Conservation (phyloP, 768 basidiomycete genomes). For the Kwoniella heveanensis region DNA sequence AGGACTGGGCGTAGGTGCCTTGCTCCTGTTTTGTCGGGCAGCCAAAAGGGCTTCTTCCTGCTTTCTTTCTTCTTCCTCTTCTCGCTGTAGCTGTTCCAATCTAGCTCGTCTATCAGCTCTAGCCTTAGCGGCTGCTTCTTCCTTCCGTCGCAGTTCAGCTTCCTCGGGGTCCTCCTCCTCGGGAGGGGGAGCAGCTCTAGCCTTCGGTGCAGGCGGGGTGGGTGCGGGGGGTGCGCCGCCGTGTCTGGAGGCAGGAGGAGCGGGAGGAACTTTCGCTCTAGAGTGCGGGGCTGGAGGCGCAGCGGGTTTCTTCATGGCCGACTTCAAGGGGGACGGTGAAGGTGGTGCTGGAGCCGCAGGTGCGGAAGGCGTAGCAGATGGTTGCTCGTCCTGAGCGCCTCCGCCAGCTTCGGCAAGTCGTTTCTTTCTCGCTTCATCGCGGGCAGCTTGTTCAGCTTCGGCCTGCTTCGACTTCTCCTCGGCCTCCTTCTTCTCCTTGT, state of each 20-base stretch:
- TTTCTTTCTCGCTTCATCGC: slow-evolving; percentile 71
- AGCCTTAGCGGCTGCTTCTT: slow-evolving; percentile 71
- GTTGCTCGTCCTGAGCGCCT: slow-evolving; percentile 59
- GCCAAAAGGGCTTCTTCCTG: slow-evolving; percentile 59
- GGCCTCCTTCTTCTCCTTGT: slow-evolving; percentile 83
- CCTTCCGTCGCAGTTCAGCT: slow-evolving; percentile 66
- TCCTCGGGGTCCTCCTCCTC: slow-evolving; percentile 80
- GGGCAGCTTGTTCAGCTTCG: slow-evolving; percentile 76
- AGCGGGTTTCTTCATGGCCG: slow-evolving; percentile 57
- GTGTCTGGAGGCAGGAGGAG: slow-evolving; percentile 15
- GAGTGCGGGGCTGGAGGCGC: slow-evolving; percentile 53
- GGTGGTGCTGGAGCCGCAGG: slow-evolving; percentile 60
- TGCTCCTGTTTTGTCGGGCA: slow-evolving; percentile 37
- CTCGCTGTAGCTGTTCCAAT: slow-evolving; percentile 62
- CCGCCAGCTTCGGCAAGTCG: slow-evolving; percentile 66
- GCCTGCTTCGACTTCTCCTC: slow-evolving; percentile 79
- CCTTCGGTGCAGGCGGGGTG: slow-evolving; percentile 50
- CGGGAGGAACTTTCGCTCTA: slow-evolving; percentile 26
- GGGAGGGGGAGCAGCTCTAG: slow-evolving; percentile 55
- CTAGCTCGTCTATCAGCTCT: slow-evolving; percentile 68
- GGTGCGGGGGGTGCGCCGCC: slow-evolving; percentile 44
- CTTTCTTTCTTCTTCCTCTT: slow-evolving; percentile 70
- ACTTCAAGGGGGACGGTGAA: slow-evolving; percentile 51
- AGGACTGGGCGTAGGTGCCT: slow-evolving; percentile 22
- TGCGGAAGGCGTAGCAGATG: slow-evolving; percentile 40